phyloP scores from a whole-genome alignment of 2,329 filamentous ascomycete genomes.

The Aspergillus fijiensis region DNA sequence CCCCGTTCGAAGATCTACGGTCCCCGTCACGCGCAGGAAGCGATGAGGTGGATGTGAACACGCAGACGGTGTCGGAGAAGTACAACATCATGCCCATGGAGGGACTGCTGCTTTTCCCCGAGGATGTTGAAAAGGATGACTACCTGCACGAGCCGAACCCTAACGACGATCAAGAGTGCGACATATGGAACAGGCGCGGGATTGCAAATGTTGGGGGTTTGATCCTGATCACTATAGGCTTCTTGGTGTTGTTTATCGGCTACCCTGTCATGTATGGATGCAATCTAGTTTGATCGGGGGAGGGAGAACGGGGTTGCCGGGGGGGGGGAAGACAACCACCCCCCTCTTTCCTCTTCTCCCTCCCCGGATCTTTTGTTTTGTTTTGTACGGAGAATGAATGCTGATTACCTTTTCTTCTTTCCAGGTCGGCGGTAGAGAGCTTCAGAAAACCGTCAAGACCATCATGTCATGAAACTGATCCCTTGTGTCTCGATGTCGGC shows the following conservation, averaged over 20 bases:
- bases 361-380: not conserved
- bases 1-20: slow-evolving; percentile 63
- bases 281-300: not conserved
- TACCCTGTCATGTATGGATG: slow-evolving; percentile 65
- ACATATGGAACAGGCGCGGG: slow-evolving; percentile 65
- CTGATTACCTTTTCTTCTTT: not conserved
- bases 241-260: slow-evolving; percentile 65
- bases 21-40: slow-evolving; percentile 61
- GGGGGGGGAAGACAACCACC: not conserved
- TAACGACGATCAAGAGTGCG: slow-evolving; percentile 61
- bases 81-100: slow-evolving; percentile 70
- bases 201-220: slow-evolving; percentile 65
- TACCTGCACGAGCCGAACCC: slow-evolving; percentile 70
- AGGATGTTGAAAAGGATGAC: slow-evolving; percentile 73
- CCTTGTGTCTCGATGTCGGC: slow-evolving; percentile 52
- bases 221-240: slow-evolving; percentile 57
- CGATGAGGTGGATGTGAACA: slow-evolving; percentile 66
- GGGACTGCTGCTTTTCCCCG: slow-evolving; percentile 65
- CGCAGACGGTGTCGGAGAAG: slow-evolving; percentile 71
- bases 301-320: too few species aligned
- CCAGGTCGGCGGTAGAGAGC: slow-evolving; percentile 58
- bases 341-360: not conserved
- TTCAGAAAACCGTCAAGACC: slow-evolving; percentile 36
- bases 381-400: not conserved
- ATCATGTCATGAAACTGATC: slow-evolving; percentile 38